Evolutionary conservation across 805 yeast species (phyloP), one percentile per base, ranked within the genome.

Genomic region (Pichia membranifaciens): DNA sequence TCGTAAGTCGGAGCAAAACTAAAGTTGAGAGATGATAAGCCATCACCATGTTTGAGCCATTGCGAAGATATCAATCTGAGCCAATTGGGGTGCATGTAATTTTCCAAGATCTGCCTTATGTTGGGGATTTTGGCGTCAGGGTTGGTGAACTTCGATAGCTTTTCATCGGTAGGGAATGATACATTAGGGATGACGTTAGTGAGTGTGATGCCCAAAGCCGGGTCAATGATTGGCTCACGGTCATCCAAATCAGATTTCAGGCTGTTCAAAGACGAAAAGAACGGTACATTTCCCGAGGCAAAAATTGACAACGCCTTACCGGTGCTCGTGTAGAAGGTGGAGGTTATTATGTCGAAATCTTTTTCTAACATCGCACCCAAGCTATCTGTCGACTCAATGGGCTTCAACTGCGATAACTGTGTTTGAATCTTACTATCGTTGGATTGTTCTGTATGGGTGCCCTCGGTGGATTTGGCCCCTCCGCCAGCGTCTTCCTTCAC

Each of bases 191-290:
- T 66, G 1, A 87, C 78, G 51, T 81, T 81, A 29, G 89, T 71
- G n/a, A 81, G 60, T 41, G 74, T 72, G 58, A 86, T 82, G 13
- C 82, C 82, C 17, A 51, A 41, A 4, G 39, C 43, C 28, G 81
- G 82, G 9, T 87, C 87, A 4, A 85, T 73, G 2, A 74, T 67
- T 2, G 85, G 78, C 43, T 79, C 81, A 51, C 96, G 78, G 39
- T 82, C 78, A 60, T 93, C 98, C 44, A 89, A 66, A 18, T 75
- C 69, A 0, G 97, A 87, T 57, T 79, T 84, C 25, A 77, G 74
- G 31, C 78, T 73, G 44, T 59, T 60, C 33, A 83, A 66, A 0
- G 96, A 83, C 5, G 96, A 76, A 60, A 93, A 91, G 43, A 93
- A 70, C 13, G 96, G 95, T 25, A 78, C 73, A 36, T 82, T 88